These are phyloP conservation scores for Magnaporthiopsis incrustans DNA, from an alignment of 2,329 filamentous ascomycete species.

Conservation along the genomic window DNA sequence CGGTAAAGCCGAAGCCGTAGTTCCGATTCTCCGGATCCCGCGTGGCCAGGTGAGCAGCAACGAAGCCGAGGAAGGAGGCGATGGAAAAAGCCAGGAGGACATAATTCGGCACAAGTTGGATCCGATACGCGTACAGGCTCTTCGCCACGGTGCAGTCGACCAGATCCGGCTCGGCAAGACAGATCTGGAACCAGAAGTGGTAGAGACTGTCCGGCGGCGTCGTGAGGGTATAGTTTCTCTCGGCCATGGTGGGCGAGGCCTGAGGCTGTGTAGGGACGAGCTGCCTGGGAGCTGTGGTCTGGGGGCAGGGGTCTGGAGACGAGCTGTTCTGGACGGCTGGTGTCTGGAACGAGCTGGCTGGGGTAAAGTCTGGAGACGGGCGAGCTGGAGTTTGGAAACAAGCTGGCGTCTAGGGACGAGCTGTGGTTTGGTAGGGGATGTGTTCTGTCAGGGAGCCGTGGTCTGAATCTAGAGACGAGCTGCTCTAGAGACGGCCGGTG, in stretches of 20 bases:
- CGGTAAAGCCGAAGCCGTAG: slow-evolving; percentile 39
- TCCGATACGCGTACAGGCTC: slow-evolving; percentile 43
- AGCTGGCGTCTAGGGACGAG: no score
- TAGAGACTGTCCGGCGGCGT: not conserved
- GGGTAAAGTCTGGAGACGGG: no score
- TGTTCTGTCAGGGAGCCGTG: no score
- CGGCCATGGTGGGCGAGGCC: not conserved
- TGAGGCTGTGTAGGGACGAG: no score
- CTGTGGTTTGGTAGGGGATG: no score
- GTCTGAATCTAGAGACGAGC: no score
- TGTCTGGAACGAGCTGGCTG: no score
- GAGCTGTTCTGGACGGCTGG: no score
- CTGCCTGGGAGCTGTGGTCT: no score
- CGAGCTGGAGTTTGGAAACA: no score
- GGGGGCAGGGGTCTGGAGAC: no score
- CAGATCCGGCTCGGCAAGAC: slow-evolving; percentile 19
- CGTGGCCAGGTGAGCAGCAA: slow-evolving; percentile 27
- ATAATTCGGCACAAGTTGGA: slow-evolving; percentile 44
- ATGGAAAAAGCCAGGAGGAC: slow-evolving; percentile 43
- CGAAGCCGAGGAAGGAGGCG: slow-evolving; percentile 32
- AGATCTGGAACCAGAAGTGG: slow-evolving; percentile 14
- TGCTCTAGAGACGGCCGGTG: no score
- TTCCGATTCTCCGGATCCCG: slow-evolving; percentile 21
- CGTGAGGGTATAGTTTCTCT: not conserved
- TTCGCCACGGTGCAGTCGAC: slow-evolving; percentile 23